These are phyloP conservation scores for Botrytis sinoallii DNA, from an alignment of 2,329 filamentous ascomycete species.

Conservation along the genomic window DNA sequence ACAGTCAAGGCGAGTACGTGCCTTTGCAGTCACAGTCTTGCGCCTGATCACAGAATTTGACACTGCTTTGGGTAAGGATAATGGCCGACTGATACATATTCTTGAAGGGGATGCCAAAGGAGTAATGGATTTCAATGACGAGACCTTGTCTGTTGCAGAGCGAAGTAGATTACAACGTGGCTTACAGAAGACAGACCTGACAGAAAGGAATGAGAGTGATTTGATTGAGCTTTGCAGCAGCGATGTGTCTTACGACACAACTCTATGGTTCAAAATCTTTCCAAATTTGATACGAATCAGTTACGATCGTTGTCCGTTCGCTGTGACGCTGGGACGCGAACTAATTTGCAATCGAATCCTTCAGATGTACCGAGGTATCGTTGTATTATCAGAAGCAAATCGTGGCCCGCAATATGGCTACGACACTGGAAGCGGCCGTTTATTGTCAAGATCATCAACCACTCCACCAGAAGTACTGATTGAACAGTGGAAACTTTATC, in stretches of 20 bases:
- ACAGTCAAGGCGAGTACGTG: conserved; percentile 82
- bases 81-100: conserved; percentile 78
- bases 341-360: conserved; percentile 88
- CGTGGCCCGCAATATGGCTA: conserved; percentile 62
- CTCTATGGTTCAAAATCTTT: conserved; percentile 96
- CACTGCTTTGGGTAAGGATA: conserved; percentile 74
- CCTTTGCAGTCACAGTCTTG: conserved; percentile 88
- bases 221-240: conserved; percentile 93
- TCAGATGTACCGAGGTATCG: conserved; percentile 87
- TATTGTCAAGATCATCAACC: conserved; percentile 53
- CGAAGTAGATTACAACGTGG: conserved; percentile 88
- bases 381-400: conserved; percentile 70
- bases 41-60: conserved; percentile 94
- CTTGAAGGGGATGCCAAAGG: conserved; percentile 84
- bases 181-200: conserved; percentile 71
- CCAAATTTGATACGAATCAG: conserved; percentile 90
- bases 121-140: conserved; percentile 89
- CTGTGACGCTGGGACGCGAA: conserved; percentile 85
- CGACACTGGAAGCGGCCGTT: conserved; percentile 50
- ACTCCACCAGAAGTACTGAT: conserved; percentile 83
- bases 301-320: conserved; percentile 86
- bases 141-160: conserved; percentile 87
- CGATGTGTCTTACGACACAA: conserved; percentile 90
- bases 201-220: conserved; percentile 65
- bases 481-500: conserved; percentile 96